These are phyloP conservation scores for Fusarium devonianum DNA, from an alignment of 2,329 filamentous ascomycete genomes.

Conservation along the genomic window DNA sequence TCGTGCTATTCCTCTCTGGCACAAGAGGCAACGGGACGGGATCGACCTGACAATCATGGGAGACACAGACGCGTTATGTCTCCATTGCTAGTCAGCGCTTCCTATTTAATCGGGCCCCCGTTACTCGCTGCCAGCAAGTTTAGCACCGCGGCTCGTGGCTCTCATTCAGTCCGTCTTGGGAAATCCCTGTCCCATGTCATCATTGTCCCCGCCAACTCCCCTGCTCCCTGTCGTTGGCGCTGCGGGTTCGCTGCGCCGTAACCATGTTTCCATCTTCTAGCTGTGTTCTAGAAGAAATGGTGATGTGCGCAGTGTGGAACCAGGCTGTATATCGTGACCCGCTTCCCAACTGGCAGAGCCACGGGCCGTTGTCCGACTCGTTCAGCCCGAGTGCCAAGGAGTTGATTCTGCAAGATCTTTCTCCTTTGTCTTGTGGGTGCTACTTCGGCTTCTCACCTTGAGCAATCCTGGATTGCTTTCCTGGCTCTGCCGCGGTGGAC, in stretches of 20 bases:
- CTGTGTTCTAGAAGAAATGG: constrained; percentile 35
- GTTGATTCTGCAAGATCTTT: background rate
- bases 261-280: constrained; percentile 30
- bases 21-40: too few species aligned
- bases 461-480: background rate
- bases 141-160: background rate
- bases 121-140: too few species aligned
- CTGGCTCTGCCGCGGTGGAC: constrained; percentile 6
- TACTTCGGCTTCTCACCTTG: constrained; percentile 3
- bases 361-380: constrained; percentile 23
- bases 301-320: constrained; percentile 4
- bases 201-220: constrained; percentile 1
- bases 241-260: too few species aligned
- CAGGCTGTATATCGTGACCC: constrained; percentile 7
- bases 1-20: too few species aligned
- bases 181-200: background rate
- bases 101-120: too few species aligned
- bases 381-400: constrained; percentile 12
- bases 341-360: constrained; percentile 9
- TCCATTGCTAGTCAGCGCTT: too few species aligned
- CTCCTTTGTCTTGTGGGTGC: background rate
- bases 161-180: background rate
- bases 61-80: too few species aligned
- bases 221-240: constrained; percentile 10
- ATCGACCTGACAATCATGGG: too few species aligned